phyloP scores from a whole-genome alignment of 805 yeast species.

The Clavispora fructus region DNA sequence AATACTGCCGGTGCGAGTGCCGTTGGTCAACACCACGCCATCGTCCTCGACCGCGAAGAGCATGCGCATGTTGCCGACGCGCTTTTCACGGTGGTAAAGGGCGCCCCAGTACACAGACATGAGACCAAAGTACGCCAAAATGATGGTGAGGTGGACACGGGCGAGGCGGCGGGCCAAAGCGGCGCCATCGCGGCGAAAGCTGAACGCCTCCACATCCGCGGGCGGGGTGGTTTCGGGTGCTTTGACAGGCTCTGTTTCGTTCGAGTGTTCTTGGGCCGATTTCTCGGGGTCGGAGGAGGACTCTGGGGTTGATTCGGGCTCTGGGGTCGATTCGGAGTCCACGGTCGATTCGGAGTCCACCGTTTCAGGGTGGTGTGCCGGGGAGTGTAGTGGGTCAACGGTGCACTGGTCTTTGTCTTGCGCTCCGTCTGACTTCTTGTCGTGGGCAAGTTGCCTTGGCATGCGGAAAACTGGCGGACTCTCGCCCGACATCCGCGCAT shows the following conservation, averaged over 20 bases:
- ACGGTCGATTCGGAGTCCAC: no score
- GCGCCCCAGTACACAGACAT: slow-evolving; percentile 42
- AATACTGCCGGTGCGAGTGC: slow-evolving; percentile 14
- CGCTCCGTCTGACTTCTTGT: slow-evolving; percentile 1
- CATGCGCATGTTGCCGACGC: slow-evolving; percentile 29
- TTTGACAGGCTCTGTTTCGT: no score
- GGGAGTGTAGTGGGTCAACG: no score
- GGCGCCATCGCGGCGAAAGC: slow-evolving; percentile 6
- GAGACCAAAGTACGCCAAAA: slow-evolving; percentile 22
- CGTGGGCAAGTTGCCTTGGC: background rate
- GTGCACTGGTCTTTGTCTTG: background rate
- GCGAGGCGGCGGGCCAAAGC: slow-evolving; percentile 2
- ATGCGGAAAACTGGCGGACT: background rate
- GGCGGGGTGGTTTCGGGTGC: no score
- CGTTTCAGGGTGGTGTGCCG: no score
- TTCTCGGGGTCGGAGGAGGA: no score
- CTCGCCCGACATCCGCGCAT: background rate
- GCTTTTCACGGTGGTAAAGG: slow-evolving; percentile 22
- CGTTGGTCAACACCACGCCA: slow-evolving; percentile 12
- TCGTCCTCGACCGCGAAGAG: slow-evolving; percentile 34
- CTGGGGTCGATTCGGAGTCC: no score
- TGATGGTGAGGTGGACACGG: slow-evolving; percentile 16
- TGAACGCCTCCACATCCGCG: background rate
- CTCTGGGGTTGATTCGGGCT: no score
- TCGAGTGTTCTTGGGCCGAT: no score